These are phyloP conservation scores for Nidularia sp. DNA, from an alignment of 768 basidiomycete genomes.

Conservation along the genomic window DNA sequence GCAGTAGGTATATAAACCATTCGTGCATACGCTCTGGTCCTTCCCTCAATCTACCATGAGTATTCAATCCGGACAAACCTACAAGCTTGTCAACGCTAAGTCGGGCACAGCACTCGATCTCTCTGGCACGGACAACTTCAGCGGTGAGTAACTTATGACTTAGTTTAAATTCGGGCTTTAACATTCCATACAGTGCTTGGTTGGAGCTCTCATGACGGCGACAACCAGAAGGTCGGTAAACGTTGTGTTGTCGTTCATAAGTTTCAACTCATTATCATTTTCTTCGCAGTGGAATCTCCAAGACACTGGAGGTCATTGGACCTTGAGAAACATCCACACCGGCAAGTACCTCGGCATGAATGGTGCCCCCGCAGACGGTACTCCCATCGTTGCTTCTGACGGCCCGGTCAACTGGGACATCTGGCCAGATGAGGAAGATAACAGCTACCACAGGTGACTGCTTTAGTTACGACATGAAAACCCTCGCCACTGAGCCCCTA, in stretches of 20 bases:
- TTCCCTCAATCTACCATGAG: slow-evolving; percentile 6
- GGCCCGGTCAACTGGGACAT: not conserved
- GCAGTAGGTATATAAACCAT: no score
- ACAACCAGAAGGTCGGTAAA: not conserved
- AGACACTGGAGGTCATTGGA: not conserved
- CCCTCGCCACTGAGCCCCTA: not conserved
- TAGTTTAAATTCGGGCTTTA: not conserved
- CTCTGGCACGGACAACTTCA: not conserved
- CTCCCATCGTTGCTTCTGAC: not conserved
- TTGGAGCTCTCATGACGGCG: not conserved
- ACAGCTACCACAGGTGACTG: not conserved
- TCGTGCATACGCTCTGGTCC: not conserved
- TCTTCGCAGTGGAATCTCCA: not conserved
- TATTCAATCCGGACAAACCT: slow-evolving; percentile 7
- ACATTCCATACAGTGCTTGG: not conserved
- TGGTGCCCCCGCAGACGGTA: not conserved
- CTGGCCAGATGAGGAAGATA: not conserved
- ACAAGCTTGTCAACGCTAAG: slow-evolving; percentile 13
- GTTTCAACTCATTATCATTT: not conserved
- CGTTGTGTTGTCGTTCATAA: not conserved
- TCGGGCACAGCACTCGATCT: not conserved
- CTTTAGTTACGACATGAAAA: not conserved
- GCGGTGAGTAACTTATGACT: not conserved
- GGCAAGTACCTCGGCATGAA: not conserved
- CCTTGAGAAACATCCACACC: not conserved